Percentiles rank a stretch among this genome's conserved stretches.
Evolutionary conservation across 768 basidiomycete genomes (phyloP).

Genomic region (Kwoniella sp.): DNA sequence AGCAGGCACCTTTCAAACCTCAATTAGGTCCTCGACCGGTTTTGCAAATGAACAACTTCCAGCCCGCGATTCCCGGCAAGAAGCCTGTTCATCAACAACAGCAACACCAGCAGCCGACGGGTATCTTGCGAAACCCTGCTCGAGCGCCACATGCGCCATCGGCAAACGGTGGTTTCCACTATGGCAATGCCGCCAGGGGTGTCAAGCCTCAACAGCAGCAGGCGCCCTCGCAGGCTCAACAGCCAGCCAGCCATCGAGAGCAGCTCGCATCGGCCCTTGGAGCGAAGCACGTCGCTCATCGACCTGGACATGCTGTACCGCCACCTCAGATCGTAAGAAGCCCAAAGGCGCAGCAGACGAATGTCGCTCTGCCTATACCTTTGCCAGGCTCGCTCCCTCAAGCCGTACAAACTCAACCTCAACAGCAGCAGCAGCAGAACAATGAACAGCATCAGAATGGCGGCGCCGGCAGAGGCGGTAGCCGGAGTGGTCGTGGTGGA

Average conservation of each 20-base stretch:
- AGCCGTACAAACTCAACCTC: neutral
- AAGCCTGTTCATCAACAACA: constrained; percentile 56
- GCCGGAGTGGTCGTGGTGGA: constrained; percentile 4
- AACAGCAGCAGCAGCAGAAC: neutral
- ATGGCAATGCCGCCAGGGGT: constrained; percentile 54
- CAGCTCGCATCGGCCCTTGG: constrained; percentile 17
- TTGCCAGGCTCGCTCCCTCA: neutral
- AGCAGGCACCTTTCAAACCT: constrained; percentile 65
- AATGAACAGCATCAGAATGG: constrained; percentile 7
- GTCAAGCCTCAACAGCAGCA: constrained; percentile 30
- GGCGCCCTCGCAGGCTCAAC: constrained; percentile 4
- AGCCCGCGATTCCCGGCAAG: constrained; percentile 61
- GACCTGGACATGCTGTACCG: constrained; percentile 21
- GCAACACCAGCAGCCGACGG: constrained; percentile 3
- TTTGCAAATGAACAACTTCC: constrained; percentile 69
- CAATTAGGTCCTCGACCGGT: constrained; percentile 69
- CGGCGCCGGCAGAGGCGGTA: neutral
- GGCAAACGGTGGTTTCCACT: constrained; percentile 37
- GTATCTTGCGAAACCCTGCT: constrained; percentile 73
- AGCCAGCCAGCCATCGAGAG: constrained; percentile 13
- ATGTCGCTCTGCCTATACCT: constrained; percentile 15
- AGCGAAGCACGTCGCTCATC: constrained; percentile 19
- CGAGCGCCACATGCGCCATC: constrained; percentile 15
- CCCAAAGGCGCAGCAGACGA: constrained; percentile 2
- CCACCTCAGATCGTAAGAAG: constrained; percentile 14